Evolutionary conservation across 148 eudicot genomes (phyloP), one percentile per base, ranked within the genome.

Genomic region (Dianthus caryophyllus): DNA sequence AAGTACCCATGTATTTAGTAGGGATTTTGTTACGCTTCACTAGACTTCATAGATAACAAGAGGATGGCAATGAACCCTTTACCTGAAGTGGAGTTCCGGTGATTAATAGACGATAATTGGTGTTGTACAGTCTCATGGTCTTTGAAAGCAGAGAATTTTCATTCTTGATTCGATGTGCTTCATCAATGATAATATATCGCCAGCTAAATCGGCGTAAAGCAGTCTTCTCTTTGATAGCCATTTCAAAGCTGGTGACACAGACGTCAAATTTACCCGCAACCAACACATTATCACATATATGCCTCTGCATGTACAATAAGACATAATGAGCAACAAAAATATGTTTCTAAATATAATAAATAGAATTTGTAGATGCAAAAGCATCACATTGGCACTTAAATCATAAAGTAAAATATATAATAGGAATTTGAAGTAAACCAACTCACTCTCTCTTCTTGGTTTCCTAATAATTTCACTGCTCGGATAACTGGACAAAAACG

Each of bases 61-160:
- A 0, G 7, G 0, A 27, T 58, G 30, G 59, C 9, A 55, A 26
- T 15, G 7, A 63, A 15, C n/a, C 7, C 52, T 63, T 64, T 84
- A 90, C 99, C 96, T 95, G 99, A 65, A 95, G 99, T 9, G 99
- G 99, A 53, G 99, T 95, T 31, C 99, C 99, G 0, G 99, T 95
- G 68, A 95, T 95, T 38, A 95, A 88, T 50, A 95, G 87, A 62
- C 99, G 89, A 41, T 86, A 95, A 73, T 95, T 95, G 66, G 99
- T 88, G 71, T 80, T 88, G 84, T 75, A 95, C 5, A 95, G 82
- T 61, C 99, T 90, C 99, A 95, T 95, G 33, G 99, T 90, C 76
- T 84, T 95, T 38, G 99, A 95, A 65, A 95, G 96, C 72, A 90
- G 85, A 60, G 99, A 95, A 81, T 95, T 95, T 64, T 95, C 99